phyloP scores from a whole-genome alignment of 2,329 filamentous ascomycete species.

The Calonectria crousiana region DNA sequence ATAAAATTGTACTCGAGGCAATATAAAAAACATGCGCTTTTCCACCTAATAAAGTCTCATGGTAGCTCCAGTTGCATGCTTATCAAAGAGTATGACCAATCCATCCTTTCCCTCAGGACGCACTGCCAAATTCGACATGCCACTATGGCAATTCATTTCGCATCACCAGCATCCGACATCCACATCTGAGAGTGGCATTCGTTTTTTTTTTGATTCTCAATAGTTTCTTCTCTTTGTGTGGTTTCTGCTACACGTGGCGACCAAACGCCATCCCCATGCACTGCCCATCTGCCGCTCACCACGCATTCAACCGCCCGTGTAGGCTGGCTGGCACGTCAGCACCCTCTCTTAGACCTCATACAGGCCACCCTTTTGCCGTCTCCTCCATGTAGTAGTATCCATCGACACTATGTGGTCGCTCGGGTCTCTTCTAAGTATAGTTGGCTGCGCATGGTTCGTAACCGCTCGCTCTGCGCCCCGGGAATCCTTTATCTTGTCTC shows the following conservation, averaged over 20 bases:
- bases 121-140: constrained; percentile 8
- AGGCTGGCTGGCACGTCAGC: constrained; percentile 27
- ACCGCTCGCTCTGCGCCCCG: constrained; percentile 35
- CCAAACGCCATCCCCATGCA: constrained; percentile 38
- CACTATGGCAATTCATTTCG: neutral
- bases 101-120: no score
- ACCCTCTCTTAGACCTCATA: constrained; percentile 33
- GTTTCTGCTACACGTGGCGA: constrained; percentile 45
- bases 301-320: constrained; percentile 36
- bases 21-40: neutral
- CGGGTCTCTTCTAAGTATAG: constrained; percentile 42
- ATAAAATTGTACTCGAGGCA: neutral
- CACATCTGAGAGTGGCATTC: constrained; percentile 36
- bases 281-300: constrained; percentile 34
- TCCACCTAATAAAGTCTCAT: neutral
- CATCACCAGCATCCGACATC: constrained; percentile 13
- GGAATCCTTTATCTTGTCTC: constrained; percentile 35
- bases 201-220: constrained; percentile 43
- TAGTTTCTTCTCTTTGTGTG: constrained; percentile 39
- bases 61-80: neutral
- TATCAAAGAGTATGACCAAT: neutral
- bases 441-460: constrained; percentile 37
- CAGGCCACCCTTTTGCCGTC: constrained; percentile 18
- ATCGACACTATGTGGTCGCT: constrained; percentile 23
- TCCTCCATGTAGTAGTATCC: constrained; percentile 18